Evolutionary conservation across 2,329 filamentous ascomycete species (phyloP), one percentile per base, ranked within the genome.

Genomic region (Cytospora piceicola): DNA sequence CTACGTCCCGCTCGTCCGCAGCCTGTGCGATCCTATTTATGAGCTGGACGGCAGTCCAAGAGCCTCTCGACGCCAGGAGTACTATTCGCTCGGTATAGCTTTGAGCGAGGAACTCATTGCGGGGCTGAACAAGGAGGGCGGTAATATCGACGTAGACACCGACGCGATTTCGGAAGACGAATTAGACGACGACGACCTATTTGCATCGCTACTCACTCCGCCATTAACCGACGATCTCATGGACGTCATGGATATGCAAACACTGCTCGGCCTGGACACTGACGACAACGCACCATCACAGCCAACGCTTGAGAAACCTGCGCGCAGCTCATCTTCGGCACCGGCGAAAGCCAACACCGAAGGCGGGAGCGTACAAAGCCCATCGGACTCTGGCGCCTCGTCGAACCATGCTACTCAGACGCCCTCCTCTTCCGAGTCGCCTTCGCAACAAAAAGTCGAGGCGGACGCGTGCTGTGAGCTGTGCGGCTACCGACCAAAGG

Each of bases 401-500:
- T 24, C 52, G 56, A n/a, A 63, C 20, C 57, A 56, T 34, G 34
- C 58, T 6, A 30, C 32, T 6, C 54, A 55, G 36, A 52, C 63
- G 7, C 49, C 64, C 7, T 24, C 59, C n/a, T 51, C 42, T 8
- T 34, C 58, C 15, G 57, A 59, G 57, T 49, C 67, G 57, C 42
- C 67, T 55, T 61, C 62, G 9, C 68, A 69, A 39, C 69, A 72
- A 49, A 80, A 81, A 66, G 67, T 77, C 1, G 81, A 83, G 42
- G 78, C 82, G 0, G 73, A 80, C 56, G 77, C 78, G 58, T 77
- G 77, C 68, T 86, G 84, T 70, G 79, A 82, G 27, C 75, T 84
- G 22, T 87, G 84, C 67, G 82, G 80, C 3, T 86, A 86, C 73
- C 78, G 82, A 12, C 84, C 84, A 1, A 84, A 82, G 68, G 84